Conservation (phyloP, 441 rosid species). For the Arabidopsis lyrata region DNA sequence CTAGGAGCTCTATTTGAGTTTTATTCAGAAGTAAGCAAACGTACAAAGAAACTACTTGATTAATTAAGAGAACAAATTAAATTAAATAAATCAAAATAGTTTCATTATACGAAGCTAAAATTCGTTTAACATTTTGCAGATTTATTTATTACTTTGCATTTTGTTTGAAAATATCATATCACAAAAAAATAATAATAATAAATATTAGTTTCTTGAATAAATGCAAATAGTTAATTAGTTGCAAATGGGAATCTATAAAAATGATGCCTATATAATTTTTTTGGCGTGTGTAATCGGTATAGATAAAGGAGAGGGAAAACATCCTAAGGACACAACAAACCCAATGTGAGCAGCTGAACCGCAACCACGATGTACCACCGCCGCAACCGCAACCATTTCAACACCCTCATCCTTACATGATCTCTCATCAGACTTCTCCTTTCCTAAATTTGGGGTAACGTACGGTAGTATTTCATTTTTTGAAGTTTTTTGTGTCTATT, state of each 20-base stretch:
- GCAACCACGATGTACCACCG: conserved; percentile 47
- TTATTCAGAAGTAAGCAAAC: conserved; percentile 7
- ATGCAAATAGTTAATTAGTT: neutral
- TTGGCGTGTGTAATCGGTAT: conserved; percentile 31
- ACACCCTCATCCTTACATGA: conserved; percentile 51
- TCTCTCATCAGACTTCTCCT: conserved; percentile 55
- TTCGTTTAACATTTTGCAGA: neutral
- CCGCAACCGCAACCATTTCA: conserved; percentile 52
- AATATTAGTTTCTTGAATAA: neutral
- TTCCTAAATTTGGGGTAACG: conserved; percentile 72
- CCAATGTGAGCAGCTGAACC: conserved; percentile 65
- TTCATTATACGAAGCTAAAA: neutral
- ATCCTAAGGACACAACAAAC: conserved; percentile 57
- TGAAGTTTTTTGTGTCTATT: neutral
- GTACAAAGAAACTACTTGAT: neutral
- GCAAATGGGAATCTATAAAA: neutral
- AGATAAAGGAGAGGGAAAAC: conserved; percentile 84
- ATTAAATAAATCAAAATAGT: neutral
- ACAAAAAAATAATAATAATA: neutral
- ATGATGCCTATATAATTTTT: neutral
- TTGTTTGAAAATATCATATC: neutral
- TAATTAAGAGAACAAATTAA: neutral
- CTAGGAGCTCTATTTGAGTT: conserved; percentile 23
- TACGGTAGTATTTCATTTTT: conserved; percentile 6
- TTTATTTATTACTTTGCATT: neutral